A percentile compares a stretch with the other conserved stretches of the same genome.
phyloP scores from a whole-genome alignment of 257 asterid genomes.

The Lycium ferocissimum region DNA sequence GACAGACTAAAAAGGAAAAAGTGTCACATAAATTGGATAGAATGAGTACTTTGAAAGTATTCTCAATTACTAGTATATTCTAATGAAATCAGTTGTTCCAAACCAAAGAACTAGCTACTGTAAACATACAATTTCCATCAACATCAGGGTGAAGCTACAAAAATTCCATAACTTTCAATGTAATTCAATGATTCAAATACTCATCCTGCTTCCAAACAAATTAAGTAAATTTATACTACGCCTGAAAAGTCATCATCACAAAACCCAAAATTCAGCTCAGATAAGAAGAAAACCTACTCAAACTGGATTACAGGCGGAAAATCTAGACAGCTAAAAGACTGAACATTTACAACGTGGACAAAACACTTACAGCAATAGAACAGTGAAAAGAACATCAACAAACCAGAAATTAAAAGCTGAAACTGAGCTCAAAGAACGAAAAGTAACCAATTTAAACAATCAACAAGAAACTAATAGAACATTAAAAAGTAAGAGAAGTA shows the following conservation, averaged over 20 bases:
- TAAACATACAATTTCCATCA: not conserved
- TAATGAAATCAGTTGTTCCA: not conserved
- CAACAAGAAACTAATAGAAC: not conserved
- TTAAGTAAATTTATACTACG: not conserved
- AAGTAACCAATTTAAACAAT: not conserved
- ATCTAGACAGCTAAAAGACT: not conserved
- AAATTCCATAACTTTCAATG: not conserved
- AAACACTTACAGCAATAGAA: not conserved
- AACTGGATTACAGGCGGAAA: not conserved
- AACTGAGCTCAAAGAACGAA: not conserved
- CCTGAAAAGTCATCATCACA: not conserved
- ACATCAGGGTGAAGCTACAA: not conserved
- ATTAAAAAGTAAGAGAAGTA: not conserved
- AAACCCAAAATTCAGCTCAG: not conserved
- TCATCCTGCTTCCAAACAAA: not conserved
- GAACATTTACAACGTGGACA: not conserved
- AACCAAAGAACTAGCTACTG: not conserved
- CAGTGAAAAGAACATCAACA: not conserved
- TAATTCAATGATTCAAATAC: not conserved
- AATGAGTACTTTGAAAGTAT: not conserved
- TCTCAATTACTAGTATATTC: not conserved
- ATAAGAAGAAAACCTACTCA: not conserved
- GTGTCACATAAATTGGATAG: too few species aligned
- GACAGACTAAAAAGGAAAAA: too few species aligned
- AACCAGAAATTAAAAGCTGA: not conserved